Evolutionary conservation across 768 basidiomycete genomes (phyloP).

Genomic region (Melanogaster broomeanus): DNA sequence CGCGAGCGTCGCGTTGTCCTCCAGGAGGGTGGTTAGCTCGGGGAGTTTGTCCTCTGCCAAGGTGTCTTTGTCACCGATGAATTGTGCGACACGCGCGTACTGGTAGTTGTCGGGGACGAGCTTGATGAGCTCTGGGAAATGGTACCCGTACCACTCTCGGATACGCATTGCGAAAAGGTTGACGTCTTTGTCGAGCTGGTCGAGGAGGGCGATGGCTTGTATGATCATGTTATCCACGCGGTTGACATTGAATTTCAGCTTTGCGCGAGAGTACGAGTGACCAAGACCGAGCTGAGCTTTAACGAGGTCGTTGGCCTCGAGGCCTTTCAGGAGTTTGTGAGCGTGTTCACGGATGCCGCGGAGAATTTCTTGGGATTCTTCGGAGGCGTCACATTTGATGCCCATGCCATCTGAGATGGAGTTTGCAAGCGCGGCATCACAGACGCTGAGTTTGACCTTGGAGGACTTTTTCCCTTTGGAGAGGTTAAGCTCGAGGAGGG

Average conservation of each 20-base stretch:
- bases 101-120: conserved; percentile 94
- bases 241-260: conserved; percentile 98
- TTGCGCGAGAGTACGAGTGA: conserved; percentile 96
- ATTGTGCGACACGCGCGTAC: conserved; percentile 82
- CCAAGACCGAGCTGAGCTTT: conserved; percentile 97
- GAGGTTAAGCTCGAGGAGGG: conserved; percentile 86
- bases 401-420: conserved; percentile 73
- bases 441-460: conserved; percentile 73
- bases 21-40: conserved; percentile 76
- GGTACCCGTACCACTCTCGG: conserved; percentile 99
- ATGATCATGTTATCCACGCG: conserved; percentile 99
- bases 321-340: conserved; percentile 83
- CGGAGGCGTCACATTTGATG: conserved; percentile 80
- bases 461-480: conserved; percentile 73
- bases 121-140: conserved; percentile 95
- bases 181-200: conserved; percentile 99
- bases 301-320: conserved; percentile 83
- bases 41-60: conserved; percentile 78
- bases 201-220: conserved; percentile 96
- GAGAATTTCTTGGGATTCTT: conserved; percentile 80
- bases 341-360: conserved; percentile 94
- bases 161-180: conserved; percentile 99
- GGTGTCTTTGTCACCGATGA: conserved; percentile 88
- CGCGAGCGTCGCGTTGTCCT: conserved; percentile 81
- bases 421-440: conserved; percentile 72